These are phyloP conservation scores for Penicillium macrosclerotiorum DNA, from an alignment of 495 filamentous ascomycete species.

Conservation along the genomic window DNA sequence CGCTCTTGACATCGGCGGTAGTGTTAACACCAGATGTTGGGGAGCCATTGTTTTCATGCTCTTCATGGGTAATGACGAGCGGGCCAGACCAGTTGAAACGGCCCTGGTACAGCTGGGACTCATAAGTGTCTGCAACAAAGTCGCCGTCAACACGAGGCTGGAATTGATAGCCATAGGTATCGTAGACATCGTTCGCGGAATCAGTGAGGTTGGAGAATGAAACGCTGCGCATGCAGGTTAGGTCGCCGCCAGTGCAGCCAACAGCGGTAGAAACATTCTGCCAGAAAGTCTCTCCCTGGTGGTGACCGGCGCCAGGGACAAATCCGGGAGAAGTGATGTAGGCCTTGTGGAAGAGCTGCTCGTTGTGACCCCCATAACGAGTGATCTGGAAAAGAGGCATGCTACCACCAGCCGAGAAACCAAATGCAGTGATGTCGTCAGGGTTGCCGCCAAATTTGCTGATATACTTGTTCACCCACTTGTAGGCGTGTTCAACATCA, in stretches of 20 bases:
- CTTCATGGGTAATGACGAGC: conserved; percentile 32
- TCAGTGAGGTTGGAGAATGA: conserved; percentile 25
- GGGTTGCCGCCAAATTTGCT: conserved; percentile 45
- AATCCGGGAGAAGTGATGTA: conserved; percentile 38
- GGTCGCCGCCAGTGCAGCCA: conserved; percentile 28
- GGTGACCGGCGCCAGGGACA: conserved; percentile 31
- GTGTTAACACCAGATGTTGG: conserved; percentile 28
- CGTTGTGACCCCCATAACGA: conserved; percentile 30
- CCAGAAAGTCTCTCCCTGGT: conserved; percentile 28
- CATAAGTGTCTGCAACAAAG: conserved; percentile 36
- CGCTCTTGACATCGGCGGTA: conserved; percentile 25
- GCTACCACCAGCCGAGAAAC: conserved; percentile 40
- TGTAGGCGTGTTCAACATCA: conserved; percentile 48
- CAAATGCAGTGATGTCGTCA: conserved; percentile 43
- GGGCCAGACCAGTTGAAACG: conserved; percentile 37
- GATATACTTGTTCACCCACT: conserved; percentile 37
- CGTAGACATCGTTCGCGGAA: conserved; percentile 19
- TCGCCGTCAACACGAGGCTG: conserved; percentile 38
- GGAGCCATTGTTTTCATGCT: conserved; percentile 30
- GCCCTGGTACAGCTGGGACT: conserved; percentile 36
- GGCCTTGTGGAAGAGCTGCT: conserved; percentile 32
- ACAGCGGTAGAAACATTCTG: conserved; percentile 34
- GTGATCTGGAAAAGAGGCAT: conserved; percentile 41
- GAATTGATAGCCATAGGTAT: conserved; percentile 32
- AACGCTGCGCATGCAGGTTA: conserved; percentile 28